Conservation (phyloP, 768 basidiomycete species). For the Cyathus striatus region DNA sequence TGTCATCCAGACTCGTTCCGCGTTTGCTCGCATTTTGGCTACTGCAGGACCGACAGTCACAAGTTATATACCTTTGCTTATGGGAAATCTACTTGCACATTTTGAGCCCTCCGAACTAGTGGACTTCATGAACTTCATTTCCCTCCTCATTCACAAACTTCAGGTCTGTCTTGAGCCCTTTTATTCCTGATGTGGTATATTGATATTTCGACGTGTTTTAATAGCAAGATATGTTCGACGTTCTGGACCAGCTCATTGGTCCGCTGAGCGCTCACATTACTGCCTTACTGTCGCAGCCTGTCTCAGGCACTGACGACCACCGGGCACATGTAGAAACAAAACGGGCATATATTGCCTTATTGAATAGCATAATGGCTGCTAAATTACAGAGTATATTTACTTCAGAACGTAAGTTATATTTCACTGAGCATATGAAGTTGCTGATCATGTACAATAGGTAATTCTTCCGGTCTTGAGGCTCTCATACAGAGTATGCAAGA, state of each 20-base stretch:
- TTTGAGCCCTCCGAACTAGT: conserved; percentile 90
- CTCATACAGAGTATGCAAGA: conserved; percentile 71
- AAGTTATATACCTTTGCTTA: conserved; percentile 82
- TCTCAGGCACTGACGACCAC: conserved; percentile 83
- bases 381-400: conserved; percentile 81
- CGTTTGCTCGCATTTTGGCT: conserved; percentile 89
- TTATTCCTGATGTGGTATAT: conserved; percentile 1
- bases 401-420: conserved; percentile 65
- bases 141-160: conserved; percentile 83
- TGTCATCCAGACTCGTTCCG: conserved; percentile 70
- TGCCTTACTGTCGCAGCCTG: conserved; percentile 72
- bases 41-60: conserved; percentile 85
- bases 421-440: not conserved
- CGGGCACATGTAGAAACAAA: conserved; percentile 77
- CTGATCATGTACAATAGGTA: conserved; percentile 19
- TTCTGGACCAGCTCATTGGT: conserved; percentile 85
- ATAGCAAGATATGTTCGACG: conserved; percentile 80
- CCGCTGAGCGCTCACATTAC: conserved; percentile 84
- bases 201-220: conserved; percentile 4
- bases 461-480: conserved; percentile 60
- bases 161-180: conserved; percentile 48
- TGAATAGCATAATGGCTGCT: conserved; percentile 78
- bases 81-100: conserved; percentile 85
- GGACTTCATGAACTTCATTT: conserved; percentile 95
- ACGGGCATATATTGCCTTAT: conserved; percentile 79